phyloP scores from a whole-genome alignment of 2,329 filamentous ascomycete species.

The Dactylellina haptotyla region DNA sequence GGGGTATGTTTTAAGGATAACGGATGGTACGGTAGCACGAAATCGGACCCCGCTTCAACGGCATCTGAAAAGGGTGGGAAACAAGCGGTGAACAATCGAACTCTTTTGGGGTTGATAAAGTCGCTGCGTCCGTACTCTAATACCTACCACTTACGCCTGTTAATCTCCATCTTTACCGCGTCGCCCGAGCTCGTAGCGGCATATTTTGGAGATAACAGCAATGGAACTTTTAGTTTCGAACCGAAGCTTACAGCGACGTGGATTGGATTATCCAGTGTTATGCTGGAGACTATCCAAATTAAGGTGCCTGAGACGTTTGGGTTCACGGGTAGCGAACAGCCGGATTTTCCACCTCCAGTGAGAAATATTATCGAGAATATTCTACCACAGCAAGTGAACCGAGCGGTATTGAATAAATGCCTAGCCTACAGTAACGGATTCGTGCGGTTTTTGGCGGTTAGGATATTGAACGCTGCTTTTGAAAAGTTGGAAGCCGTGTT shows the following conservation, averaged over 20 bases:
- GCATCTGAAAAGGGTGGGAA: conserved; percentile 66
- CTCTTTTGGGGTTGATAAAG: conserved; percentile 80
- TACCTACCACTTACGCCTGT: conserved; percentile 80
- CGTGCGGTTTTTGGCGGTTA: conserved; percentile 83
- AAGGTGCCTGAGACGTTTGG: conserved; percentile 79
- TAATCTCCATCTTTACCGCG: conserved; percentile 79
- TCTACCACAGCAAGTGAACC: conserved; percentile 81
- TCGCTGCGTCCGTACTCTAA: conserved; percentile 85
- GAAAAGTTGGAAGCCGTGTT: conserved; percentile 77
- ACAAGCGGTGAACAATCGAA: conserved; percentile 80
- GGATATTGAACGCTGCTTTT: conserved; percentile 80
- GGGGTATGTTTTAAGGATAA: conserved; percentile 80
- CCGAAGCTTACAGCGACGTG: conserved; percentile 92
- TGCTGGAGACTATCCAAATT: conserved; percentile 82
- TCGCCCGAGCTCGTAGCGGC: conserved; percentile 87
- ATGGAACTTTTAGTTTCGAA: conserved; percentile 78
- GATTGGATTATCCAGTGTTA: conserved; percentile 90
- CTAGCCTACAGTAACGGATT: conserved; percentile 77
- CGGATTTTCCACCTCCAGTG: conserved; percentile 77
- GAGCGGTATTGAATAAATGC: conserved; percentile 81
- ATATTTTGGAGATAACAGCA: conserved; percentile 81
- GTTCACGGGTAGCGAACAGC: conserved; percentile 65
- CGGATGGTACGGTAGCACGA: conserved; percentile 78
- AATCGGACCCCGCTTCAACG: conserved; percentile 60
- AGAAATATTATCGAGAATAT: conserved; percentile 85